A percentile compares a stretch with the other conserved stretches of the same genome.
Evolutionary conservation across 2,329 filamentous ascomycete genomes (phyloP).

Genomic region (Boeremia lycopersici): DNA sequence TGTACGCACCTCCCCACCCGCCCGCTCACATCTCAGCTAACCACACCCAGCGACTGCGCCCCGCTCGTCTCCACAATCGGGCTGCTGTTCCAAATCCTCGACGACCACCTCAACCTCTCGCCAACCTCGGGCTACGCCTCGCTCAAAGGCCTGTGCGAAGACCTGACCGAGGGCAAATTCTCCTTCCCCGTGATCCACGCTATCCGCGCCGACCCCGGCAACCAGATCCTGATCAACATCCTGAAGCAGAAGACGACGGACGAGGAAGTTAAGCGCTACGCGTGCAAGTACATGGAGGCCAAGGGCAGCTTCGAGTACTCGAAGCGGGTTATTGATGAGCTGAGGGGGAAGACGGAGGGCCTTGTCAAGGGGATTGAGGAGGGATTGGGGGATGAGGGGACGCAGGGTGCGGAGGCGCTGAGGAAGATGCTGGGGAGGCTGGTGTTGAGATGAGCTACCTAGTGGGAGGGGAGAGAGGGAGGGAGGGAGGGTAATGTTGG

Average conservation of each 20-base stretch:
- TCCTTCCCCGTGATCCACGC: constrained; percentile 94
- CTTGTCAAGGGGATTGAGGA: constrained; percentile 51
- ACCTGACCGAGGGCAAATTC: constrained; percentile 96
- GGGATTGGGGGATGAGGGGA: constrained; percentile 45
- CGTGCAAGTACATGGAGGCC: constrained; percentile 86
- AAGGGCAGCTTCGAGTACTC: constrained; percentile 92
- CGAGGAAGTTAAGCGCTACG: constrained; percentile 88
- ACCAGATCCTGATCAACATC: constrained; percentile 87
- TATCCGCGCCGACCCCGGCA: constrained; percentile 75
- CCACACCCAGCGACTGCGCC: constrained; percentile 67
- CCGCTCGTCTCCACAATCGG: constrained; percentile 85
- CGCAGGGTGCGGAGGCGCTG: constrained; percentile 48
- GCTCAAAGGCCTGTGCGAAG: constrained; percentile 94
- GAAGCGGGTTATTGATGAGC: constrained; percentile 59
- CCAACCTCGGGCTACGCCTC: constrained; percentile 67
- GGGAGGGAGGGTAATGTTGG: background rate
- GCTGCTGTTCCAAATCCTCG: constrained; percentile 86
- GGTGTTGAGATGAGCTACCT: constrained; percentile 31
- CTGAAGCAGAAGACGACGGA: constrained; percentile 87
- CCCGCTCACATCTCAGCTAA: background rate
- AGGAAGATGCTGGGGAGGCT: constrained; percentile 50
- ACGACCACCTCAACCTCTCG: constrained; percentile 89
- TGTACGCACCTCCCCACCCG: constrained; percentile 39
- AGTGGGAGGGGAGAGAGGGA: background rate
- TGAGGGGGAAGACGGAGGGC: constrained; percentile 51